Evolutionary conservation across 2,329 filamentous ascomycete species (phyloP).

Genomic region (Trichoderma sp.): DNA sequence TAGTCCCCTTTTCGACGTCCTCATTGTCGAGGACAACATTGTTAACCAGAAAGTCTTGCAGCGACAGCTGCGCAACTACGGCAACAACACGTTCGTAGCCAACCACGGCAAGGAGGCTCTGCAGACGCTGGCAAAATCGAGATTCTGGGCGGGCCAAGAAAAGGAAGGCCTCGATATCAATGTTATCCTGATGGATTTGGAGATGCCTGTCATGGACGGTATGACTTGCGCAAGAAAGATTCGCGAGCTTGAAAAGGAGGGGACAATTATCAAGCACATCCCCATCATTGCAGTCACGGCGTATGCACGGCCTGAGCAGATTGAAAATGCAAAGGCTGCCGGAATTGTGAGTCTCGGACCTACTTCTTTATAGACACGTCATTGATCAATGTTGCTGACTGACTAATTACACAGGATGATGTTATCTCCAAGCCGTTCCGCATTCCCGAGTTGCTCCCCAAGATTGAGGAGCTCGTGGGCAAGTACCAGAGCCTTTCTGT

Average conservation of each 20-base stretch:
- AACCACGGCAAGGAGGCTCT: constrained; percentile 64
- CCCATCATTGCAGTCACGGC: constrained; percentile 82
- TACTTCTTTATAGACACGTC: neutral
- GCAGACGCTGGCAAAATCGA: constrained; percentile 53
- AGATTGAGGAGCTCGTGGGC: constrained; percentile 57
- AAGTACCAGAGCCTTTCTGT: constrained; percentile 38
- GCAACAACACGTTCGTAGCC: constrained; percentile 59
- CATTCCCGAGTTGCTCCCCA: constrained; percentile 66
- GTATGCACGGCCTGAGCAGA: constrained; percentile 73
- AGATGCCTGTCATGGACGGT: constrained; percentile 84
- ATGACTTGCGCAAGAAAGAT: constrained; percentile 70
- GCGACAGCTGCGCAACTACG: constrained; percentile 58
- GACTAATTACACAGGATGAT: constrained; percentile 52
- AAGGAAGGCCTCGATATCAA: constrained; percentile 53
- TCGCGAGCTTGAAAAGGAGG: constrained; percentile 62
- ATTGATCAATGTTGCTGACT: neutral
- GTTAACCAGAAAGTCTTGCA: constrained; percentile 65
- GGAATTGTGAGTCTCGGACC: constrained; percentile 61
- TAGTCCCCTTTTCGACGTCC: constrained; percentile 48
- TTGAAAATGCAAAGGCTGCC: constrained; percentile 65
- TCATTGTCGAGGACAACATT: constrained; percentile 67
- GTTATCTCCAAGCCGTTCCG: constrained; percentile 78
- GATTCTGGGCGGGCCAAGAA: constrained; percentile 53
- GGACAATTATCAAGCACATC: constrained; percentile 62
- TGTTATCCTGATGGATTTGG: constrained; percentile 75